phyloP scores from a whole-genome alignment of 1,284 basidiomycete species.

The Leccinum olivaceoglutinosum region DNA sequence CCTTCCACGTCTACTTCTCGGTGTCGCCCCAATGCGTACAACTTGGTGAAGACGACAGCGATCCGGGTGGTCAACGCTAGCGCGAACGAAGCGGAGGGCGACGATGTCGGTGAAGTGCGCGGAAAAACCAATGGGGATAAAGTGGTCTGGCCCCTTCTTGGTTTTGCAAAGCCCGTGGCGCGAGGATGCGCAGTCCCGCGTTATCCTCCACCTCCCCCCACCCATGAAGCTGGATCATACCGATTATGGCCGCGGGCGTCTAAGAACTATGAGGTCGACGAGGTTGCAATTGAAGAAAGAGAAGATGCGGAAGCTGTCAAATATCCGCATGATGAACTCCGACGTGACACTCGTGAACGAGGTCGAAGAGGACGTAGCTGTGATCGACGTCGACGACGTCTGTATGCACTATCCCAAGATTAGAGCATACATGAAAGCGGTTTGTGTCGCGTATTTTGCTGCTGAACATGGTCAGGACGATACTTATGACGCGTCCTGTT shows the following conservation, averaged over 20 bases:
- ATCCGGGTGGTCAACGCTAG: constrained; percentile 44
- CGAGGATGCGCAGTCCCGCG: constrained; percentile 26
- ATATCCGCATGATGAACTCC: constrained; percentile 18
- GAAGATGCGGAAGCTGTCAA: constrained; percentile 1
- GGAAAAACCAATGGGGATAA: constrained; percentile 14
- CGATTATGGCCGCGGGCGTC: not conserved
- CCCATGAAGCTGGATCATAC: constrained; percentile 20
- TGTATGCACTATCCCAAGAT: constrained; percentile 16
- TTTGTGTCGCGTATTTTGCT: constrained; percentile 8
- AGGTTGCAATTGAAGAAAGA: not conserved
- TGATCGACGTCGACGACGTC: constrained; percentile 19
- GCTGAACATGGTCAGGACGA: not conserved
- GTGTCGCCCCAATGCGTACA: constrained; percentile 27
- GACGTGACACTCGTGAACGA: constrained; percentile 28
- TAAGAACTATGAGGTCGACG: not conserved
- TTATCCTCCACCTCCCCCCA: constrained; percentile 44
- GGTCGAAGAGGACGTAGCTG: constrained; percentile 11
- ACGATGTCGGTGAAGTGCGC: constrained; percentile 18
- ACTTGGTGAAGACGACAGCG: constrained; percentile 26
- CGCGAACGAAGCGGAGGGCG: constrained; percentile 29
- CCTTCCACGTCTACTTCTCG: not conserved
- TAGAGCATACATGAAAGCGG: constrained; percentile 20
- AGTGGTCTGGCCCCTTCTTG: constrained; percentile 30
- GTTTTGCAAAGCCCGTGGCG: constrained; percentile 1
- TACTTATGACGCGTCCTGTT: constrained; percentile 1